Conservation (phyloP, 2,329 filamentous ascomycete species). For the Colletotrichum higginsianum region DNA sequence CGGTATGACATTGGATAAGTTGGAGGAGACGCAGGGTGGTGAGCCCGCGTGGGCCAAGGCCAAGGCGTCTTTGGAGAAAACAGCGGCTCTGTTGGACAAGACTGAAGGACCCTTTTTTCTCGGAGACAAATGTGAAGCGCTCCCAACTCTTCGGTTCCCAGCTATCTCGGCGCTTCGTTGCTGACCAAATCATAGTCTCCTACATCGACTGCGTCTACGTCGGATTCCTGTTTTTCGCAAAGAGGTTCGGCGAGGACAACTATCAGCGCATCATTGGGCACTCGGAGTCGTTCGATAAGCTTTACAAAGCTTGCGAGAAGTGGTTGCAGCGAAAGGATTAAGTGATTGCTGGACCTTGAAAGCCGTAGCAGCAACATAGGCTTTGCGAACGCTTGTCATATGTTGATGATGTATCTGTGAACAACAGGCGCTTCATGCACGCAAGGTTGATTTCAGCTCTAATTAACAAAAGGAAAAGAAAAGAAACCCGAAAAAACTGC, state of each 20-base stretch:
- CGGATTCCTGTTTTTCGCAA: conserved; percentile 61
- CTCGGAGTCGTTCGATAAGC: conserved; percentile 10
- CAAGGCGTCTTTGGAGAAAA: conserved; percentile 51
- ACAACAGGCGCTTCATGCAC: not conserved
- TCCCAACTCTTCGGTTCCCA: too few relatives aligned
- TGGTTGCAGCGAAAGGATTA: conserved; percentile 29
- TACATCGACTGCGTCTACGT: conserved; percentile 74
- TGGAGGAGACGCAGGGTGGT: conserved; percentile 62
- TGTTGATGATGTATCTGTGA: not conserved
- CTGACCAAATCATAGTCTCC: conserved; percentile 8
- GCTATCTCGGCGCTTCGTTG: not conserved
- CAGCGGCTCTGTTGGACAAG: conserved; percentile 66
- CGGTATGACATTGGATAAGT: conserved; percentile 68
- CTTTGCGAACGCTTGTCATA: not conserved
- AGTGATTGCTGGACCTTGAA: not conserved
- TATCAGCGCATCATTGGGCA: conserved; percentile 55
- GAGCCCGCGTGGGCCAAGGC: conserved; percentile 65
- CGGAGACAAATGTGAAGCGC: conserved; percentile 64
- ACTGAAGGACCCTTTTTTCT: conserved; percentile 74
- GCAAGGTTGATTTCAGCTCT: not conserved
- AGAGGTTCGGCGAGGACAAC: conserved; percentile 53
- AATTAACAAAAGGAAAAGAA: not conserved
- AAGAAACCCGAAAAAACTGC: not conserved
- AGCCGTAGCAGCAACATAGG: too few relatives aligned
- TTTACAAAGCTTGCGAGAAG: conserved; percentile 30